Evolutionary conservation across 352 stramenopile species (phyloP).

Genomic region (Globisporangium cystogenes): DNA sequence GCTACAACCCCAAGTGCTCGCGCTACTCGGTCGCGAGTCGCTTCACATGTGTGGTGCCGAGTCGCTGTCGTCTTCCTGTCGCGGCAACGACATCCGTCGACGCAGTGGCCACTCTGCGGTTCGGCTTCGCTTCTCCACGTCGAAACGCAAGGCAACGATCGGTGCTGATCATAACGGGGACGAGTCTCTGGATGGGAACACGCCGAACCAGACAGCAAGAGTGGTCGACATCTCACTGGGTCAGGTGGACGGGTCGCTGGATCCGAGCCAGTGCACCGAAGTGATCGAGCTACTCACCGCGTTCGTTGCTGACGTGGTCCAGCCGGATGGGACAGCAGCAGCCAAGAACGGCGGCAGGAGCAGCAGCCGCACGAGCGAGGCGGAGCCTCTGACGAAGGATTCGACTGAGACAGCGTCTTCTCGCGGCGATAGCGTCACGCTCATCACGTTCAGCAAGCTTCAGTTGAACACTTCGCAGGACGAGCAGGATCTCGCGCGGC

Average conservation of each 20-base stretch:
- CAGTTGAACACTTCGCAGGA: constrained; percentile 15
- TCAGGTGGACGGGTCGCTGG: constrained; percentile 7
- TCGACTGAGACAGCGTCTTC: background rate
- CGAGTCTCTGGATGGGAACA: background rate
- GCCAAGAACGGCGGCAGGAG: background rate
- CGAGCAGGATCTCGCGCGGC: background rate
- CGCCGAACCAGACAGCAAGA: background rate
- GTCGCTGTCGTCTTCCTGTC: constrained; percentile 15
- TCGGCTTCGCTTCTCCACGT: constrained; percentile 24
- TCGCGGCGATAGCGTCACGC: constrained; percentile 5
- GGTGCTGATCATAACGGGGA: no score
- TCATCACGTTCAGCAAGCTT: constrained; percentile 31
- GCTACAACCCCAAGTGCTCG: constrained; percentile 33
- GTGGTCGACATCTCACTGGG: constrained; percentile 14
- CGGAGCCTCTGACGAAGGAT: background rate
- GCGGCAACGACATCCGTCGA: constrained; percentile 22
- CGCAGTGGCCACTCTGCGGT: constrained; percentile 65
- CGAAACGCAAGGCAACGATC: background rate
- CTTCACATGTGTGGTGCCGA: constrained; percentile 34
- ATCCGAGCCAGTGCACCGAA: constrained; percentile 4
- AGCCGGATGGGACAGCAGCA: background rate
- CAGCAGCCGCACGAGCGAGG: background rate
- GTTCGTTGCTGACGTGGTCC: constrained; percentile 9
- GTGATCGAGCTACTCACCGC: constrained; percentile 8
- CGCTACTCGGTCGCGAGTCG: constrained; percentile 24